Conservation (phyloP, 2,329 filamentous ascomycete genomes). For the Pyrenophora seminiperda region DNA sequence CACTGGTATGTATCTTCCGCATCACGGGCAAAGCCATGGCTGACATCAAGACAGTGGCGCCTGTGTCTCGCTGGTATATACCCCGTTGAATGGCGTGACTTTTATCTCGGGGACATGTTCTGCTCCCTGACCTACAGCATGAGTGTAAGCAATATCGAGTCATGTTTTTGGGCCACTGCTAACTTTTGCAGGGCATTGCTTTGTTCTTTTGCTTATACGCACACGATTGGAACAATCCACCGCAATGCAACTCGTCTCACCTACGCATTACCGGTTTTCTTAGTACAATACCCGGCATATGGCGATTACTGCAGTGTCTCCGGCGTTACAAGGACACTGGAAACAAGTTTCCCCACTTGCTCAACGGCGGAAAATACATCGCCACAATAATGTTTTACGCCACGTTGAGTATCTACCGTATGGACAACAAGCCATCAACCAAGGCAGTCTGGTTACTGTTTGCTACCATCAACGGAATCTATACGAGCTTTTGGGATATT, state of each 20-base stretch:
- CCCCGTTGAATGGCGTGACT: constrained; percentile 94
- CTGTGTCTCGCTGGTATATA: constrained; percentile 84
- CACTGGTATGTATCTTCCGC: constrained; percentile 67
- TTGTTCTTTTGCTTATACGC: constrained; percentile 95
- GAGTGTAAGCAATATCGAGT: constrained; percentile 64
- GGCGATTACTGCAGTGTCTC: constrained; percentile 88
- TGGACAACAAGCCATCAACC: constrained; percentile 65
- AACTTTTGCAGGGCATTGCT: constrained; percentile 70
- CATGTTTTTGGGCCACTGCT: background rate
- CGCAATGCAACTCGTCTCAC: constrained; percentile 82
- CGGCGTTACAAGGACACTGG: constrained; percentile 85
- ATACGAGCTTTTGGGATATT: constrained; percentile 89
- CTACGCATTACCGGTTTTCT: constrained; percentile 88
- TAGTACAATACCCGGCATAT: constrained; percentile 79
- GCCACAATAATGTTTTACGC: constrained; percentile 82
- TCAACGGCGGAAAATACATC: constrained; percentile 89
- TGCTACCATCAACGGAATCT: constrained; percentile 80
- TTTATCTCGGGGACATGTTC: constrained; percentile 97
- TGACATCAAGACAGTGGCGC: constrained; percentile 68
- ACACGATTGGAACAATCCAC: constrained; percentile 73
- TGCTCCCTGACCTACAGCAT: constrained; percentile 92
- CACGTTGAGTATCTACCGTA: constrained; percentile 80
- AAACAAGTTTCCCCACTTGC: constrained; percentile 88
- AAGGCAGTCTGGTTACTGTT: constrained; percentile 77
- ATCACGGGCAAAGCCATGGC: background rate